These are phyloP conservation scores for Xylariaceae sp. DNA, from an alignment of 2,329 filamentous ascomycete species.

Conservation along the genomic window DNA sequence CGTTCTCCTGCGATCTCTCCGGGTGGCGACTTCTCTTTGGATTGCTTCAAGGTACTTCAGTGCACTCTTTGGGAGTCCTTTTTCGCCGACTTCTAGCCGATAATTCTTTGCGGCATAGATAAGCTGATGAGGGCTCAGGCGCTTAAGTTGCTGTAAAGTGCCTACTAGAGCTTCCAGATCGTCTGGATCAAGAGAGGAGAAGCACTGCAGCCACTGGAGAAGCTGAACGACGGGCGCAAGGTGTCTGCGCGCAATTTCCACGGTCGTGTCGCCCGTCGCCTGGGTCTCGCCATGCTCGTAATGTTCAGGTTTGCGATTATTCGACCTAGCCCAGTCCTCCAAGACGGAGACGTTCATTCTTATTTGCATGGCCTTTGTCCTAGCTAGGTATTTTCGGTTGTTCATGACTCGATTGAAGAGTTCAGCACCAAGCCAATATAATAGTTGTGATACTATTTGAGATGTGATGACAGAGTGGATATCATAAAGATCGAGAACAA, in stretches of 20 bases:
- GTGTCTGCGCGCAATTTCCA: constrained; percentile 79
- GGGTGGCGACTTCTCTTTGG: constrained; percentile 66
- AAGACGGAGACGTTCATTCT: constrained; percentile 96
- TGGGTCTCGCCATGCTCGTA: constrained; percentile 89
- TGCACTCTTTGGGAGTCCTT: constrained; percentile 80
- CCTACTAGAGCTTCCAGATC: constrained; percentile 84
- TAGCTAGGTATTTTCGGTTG: constrained; percentile 86
- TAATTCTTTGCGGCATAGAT: constrained; percentile 92
- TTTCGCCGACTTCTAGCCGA: constrained; percentile 91
- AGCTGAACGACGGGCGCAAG: constrained; percentile 88
- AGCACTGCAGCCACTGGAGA: constrained; percentile 95
- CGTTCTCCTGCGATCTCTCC: constrained; percentile 52
- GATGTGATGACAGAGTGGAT: constrained; percentile 94
- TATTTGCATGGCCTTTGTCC: constrained; percentile 99
- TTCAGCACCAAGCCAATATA: constrained; percentile 95
- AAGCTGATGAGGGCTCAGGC: constrained; percentile 80
- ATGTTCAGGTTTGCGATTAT: constrained; percentile 92
- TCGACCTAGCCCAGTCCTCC: constrained; percentile 92
- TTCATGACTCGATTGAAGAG: constrained; percentile 98
- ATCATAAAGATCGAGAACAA: constrained; percentile 97
- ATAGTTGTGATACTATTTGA: constrained; percentile 85
- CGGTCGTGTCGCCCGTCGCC: constrained; percentile 78
- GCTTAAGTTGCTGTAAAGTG: constrained; percentile 83
- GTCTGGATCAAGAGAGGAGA: constrained; percentile 82
- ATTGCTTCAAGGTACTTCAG: constrained; percentile 80